Conservation (phyloP, 1,139 yeast species). For the Blastobotrys illinoisensis region DNA sequence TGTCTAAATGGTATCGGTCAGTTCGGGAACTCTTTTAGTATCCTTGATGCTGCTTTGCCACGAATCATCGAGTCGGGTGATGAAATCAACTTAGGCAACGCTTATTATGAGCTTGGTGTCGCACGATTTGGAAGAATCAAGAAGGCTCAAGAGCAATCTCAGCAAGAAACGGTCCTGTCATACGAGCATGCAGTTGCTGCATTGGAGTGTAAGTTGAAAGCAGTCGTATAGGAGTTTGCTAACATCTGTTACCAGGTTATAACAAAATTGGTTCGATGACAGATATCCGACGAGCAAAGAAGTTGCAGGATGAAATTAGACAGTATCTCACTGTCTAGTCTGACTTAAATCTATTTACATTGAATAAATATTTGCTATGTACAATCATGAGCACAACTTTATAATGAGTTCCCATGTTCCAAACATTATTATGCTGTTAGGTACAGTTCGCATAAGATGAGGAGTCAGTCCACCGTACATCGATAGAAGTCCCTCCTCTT, state of each 20-base stretch:
- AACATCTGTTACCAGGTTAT: neutral
- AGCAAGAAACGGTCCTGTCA: neutral
- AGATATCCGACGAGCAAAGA: neutral
- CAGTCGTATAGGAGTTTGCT: neutral
- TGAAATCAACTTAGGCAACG: neutral
- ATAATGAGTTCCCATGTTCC: conserved; percentile 98
- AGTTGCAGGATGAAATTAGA: neutral
- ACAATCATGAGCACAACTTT: conserved; percentile 29
- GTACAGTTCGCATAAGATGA: conserved; percentile 92
- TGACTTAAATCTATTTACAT: neutral
- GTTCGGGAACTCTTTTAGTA: neutral
- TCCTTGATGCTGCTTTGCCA: neutral
- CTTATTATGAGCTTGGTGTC: neutral
- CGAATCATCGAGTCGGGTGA: neutral
- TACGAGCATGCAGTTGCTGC: neutral
- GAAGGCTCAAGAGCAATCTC: neutral
- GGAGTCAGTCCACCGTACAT: conserved; percentile 99
- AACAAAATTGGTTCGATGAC: neutral
- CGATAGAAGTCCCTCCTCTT: conserved; percentile 87
- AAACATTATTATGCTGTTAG: conserved; percentile 96
- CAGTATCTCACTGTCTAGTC: neutral
- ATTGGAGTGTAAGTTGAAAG: neutral
- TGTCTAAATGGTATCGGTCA: neutral
- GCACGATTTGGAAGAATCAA: neutral
- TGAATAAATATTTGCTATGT: neutral